Base-by-base conservation (phyloP, 352 stramenopile species). In the Plasmopara halstedii region DNA sequence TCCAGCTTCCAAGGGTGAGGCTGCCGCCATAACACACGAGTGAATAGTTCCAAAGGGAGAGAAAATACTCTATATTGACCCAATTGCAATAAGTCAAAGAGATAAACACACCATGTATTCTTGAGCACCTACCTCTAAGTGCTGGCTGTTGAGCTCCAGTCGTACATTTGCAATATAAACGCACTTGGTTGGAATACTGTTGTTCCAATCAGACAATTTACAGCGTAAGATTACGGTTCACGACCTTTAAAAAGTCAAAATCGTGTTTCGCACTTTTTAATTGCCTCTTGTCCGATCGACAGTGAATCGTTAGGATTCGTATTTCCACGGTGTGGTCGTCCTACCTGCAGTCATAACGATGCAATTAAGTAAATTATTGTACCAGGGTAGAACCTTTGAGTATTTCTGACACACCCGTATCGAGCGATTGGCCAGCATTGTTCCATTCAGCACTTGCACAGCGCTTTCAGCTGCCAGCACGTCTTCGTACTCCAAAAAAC, bases 401-500 rank as follows among this genome's bases (percentile, higher is more conserved):
- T 35, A 18, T 5, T 13, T 35, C 11, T 7, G 8, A 61, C 66
- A 18, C 45, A 88, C 76, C 37, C 75, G 62, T 4, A 89, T 81
- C 14, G 61, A 56, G 47, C 78, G 62, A 32, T 89, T 87, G 19
- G 74, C 65, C 27, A 89, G 47, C 6, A 64, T 50, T 6, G 60
- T 64, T 26, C 74, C 78, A 35, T 89, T 89, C 2, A 89, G 66
- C 18, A 89, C 69, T 60, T 89, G 78, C 27, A 89, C 75, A 0
- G 75, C 78, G 32, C 70, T 87, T 39, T 89, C 78, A 6, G 78
- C 78, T 27, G 78, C 78, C 38, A 89, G 48, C n/a, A 87, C 73
- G 35, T 89, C 78, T 34, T 89, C 73, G 27, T 84, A 89, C 43
- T 89, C 78, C 44, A 89, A 58, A 49, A 89, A 89, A 53, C 78